These are phyloP conservation scores for Raphanus raphanistrum DNA, from an alignment of 345 rosid species.

Conservation along the genomic window DNA sequence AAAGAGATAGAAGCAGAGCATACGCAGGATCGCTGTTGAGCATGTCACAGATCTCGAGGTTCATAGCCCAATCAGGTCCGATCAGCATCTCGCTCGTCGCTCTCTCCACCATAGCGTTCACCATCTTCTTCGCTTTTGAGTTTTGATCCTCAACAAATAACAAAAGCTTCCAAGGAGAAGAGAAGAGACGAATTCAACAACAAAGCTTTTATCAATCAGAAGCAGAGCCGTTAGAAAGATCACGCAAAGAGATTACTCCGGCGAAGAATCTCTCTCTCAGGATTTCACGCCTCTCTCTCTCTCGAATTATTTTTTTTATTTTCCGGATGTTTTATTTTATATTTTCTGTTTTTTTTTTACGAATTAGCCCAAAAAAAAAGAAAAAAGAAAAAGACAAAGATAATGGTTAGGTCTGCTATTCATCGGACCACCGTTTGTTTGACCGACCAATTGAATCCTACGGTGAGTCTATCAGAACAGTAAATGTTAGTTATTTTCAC, in stretches of 20 bases:
- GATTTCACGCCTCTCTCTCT: slow-evolving; percentile 29
- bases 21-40: slow-evolving; percentile 95
- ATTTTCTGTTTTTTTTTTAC: background rate
- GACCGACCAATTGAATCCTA: slow-evolving; percentile 37
- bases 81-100: slow-evolving; percentile 98
- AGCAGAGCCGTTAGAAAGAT: slow-evolving; percentile 23
- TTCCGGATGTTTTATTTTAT: background rate
- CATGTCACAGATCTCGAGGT: slow-evolving; percentile 99
- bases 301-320: slow-evolving; percentile 22
- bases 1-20: background rate
- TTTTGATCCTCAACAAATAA: background rate
- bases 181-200: background rate
- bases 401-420: slow-evolving; percentile 12
- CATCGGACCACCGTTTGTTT: slow-evolving; percentile 35
- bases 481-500: slow-evolving; percentile 11
- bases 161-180: background rate
- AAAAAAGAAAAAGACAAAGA: background rate
- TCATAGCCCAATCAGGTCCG: slow-evolving; percentile 99
- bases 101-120: slow-evolving; percentile 95
- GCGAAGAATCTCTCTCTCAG: slow-evolving; percentile 43
- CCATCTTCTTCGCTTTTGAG: slow-evolving; percentile 59
- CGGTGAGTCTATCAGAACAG: slow-evolving; percentile 27
- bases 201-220: background rate
- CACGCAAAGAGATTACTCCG: slow-evolving; percentile 40
- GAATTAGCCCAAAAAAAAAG: background rate